Conservation (phyloP, 805 yeast species). For the Zygotorulaspora florentina region DNA sequence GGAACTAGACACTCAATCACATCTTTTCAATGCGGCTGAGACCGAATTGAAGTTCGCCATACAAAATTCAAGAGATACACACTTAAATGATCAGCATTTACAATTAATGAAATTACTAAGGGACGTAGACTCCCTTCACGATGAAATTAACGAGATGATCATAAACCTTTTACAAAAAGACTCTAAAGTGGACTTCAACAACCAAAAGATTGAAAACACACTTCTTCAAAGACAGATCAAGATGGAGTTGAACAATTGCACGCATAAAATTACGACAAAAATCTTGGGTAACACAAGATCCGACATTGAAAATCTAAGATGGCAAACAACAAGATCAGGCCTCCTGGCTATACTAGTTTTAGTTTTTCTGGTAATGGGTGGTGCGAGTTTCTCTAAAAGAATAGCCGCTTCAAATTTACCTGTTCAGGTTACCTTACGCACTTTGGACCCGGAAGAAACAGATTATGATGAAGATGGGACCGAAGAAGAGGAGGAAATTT, state of each 20-base stretch:
- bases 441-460: constrained; percentile 37
- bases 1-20: constrained; percentile 83
- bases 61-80: constrained; percentile 63
- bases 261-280: constrained; percentile 78
- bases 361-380: constrained; percentile 58
- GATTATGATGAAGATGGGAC: constrained; percentile 32
- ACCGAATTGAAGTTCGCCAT: constrained; percentile 80
- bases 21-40: constrained; percentile 87
- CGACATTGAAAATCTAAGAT: constrained; percentile 81
- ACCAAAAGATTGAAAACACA: constrained; percentile 81
- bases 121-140: constrained; percentile 66
- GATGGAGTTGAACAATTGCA: constrained; percentile 71
- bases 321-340: constrained; percentile 92
- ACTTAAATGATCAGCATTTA: constrained; percentile 61
- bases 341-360: constrained; percentile 66
- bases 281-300: constrained; percentile 77
- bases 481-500: not conserved
- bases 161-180: constrained; percentile 64
- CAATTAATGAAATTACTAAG: constrained; percentile 67
- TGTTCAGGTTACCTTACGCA: constrained; percentile 35
- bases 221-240: constrained; percentile 64
- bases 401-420: constrained; percentile 33
- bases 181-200: constrained; percentile 76
- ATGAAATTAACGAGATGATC: constrained; percentile 64
- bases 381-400: constrained; percentile 40